Percentiles rank a stretch among this genome's conserved stretches.
Conservation (phyloP, 305 asterid genomes). For the Fraxinus albicans region DNA sequence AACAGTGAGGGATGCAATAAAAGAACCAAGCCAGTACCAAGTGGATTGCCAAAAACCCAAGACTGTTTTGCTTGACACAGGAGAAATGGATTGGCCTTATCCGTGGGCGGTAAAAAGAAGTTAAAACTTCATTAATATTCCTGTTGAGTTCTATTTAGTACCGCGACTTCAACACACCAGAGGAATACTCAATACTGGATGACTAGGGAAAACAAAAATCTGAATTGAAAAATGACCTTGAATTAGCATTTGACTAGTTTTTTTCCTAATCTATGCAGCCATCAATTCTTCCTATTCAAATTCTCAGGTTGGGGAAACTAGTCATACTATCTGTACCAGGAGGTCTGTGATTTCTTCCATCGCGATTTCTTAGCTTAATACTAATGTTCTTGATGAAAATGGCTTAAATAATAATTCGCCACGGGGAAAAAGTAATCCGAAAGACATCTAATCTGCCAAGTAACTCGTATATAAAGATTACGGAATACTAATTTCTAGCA, state of each 20-base stretch:
- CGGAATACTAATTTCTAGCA: not conserved
- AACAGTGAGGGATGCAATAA: conserved; percentile 39
- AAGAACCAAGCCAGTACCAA: conserved; percentile 52
- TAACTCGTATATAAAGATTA: not conserved
- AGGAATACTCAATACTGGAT: not conserved
- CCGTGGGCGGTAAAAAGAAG: conserved; percentile 55
- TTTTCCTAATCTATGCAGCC: conserved; percentile 37
- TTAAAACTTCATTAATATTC: not conserved
- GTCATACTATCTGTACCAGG: conserved; percentile 51
- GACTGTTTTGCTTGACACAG: conserved; percentile 49
- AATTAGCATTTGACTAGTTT: not conserved
- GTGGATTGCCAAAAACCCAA: conserved; percentile 60
- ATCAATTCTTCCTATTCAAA: conserved; percentile 60
- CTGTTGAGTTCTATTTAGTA: not conserved
- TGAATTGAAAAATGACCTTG: not conserved
- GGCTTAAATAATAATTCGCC: not conserved
- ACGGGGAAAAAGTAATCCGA: not conserved
- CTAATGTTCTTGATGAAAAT: not conserved
- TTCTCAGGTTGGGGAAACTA: conserved; percentile 51
- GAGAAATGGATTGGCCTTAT: conserved; percentile 58
- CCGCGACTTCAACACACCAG: not conserved
- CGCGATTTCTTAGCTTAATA: not conserved
- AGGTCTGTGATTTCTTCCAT: conserved; percentile 29
- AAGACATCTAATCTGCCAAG: not conserved
- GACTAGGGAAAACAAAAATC: not conserved